phyloP scores from a whole-genome alignment of 371 early-diverging fungal genomes.

The Mortierella sp. region DNA sequence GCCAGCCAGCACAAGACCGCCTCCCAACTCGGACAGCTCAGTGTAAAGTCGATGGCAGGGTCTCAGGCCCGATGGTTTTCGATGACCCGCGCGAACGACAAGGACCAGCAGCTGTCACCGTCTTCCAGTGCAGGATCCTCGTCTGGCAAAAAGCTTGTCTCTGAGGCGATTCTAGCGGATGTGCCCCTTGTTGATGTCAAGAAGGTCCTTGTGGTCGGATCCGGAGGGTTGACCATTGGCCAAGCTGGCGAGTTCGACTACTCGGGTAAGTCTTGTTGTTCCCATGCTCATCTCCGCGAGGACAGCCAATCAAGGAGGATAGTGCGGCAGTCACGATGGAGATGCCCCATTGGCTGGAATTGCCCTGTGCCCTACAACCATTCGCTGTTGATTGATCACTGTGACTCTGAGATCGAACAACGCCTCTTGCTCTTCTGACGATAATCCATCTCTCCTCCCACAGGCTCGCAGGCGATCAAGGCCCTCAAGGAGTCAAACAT shows the following conservation, averaged over 20 bases:
- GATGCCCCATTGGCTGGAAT: background rate
- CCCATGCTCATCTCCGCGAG: background rate
- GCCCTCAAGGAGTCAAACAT: constrained; percentile 92
- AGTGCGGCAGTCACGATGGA: background rate
- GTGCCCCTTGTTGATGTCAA: constrained; percentile 71
- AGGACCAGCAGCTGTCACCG: constrained; percentile 28
- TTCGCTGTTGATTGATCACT: background rate
- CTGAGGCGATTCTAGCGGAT: constrained; percentile 67
- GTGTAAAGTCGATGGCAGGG: constrained; percentile 35
- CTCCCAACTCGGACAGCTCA: constrained; percentile 21
- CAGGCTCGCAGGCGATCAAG: constrained; percentile 95
- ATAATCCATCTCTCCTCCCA: background rate
- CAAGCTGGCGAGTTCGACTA: constrained; percentile 99
- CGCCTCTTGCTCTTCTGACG: background rate
- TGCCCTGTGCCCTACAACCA: background rate
- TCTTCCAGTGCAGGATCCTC: background rate
- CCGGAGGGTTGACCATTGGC: constrained; percentile 95
- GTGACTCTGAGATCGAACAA: constrained; percentile 9
- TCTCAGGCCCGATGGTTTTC: constrained; percentile 51
- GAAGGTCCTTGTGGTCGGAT: constrained; percentile 94
- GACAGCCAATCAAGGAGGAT: constrained; percentile 5
- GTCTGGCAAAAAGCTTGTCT: constrained; percentile 54
- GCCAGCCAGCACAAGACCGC: constrained; percentile 27
- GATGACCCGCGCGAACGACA: constrained; percentile 15
- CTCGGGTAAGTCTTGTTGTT: constrained; percentile 70